These are phyloP conservation scores for Candida morakotiae DNA, from an alignment of 805 yeast species.

Conservation along the genomic window DNA sequence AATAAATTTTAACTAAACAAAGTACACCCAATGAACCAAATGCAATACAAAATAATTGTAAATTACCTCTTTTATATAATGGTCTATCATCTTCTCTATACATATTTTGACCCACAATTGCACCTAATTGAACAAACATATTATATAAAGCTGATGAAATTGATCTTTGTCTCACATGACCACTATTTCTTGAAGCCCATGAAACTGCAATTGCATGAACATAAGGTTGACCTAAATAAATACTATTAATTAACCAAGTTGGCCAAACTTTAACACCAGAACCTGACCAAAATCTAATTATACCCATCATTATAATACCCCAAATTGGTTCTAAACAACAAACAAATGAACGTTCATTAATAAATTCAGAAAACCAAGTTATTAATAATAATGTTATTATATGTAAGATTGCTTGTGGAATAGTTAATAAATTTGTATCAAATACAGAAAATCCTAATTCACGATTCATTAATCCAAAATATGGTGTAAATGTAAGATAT, in stretches of 20 bases:
- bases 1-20: conserved; percentile 32
- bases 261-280: conserved; percentile 11
- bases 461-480: conserved; percentile 11
- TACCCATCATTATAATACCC: conserved; percentile 6
- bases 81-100: conserved; percentile 59
- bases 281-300: conserved; percentile 11
- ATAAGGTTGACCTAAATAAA: conserved; percentile 26
- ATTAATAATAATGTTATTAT: conserved; percentile 29
- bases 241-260: conserved; percentile 14
- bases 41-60: conserved; percentile 32
- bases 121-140: conserved; percentile 58
- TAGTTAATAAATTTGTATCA: conserved; percentile 18
- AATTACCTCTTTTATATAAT: conserved; percentile 55
- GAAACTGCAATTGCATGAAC: conserved; percentile 19
- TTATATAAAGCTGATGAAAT: conserved; percentile 64
- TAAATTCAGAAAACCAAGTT: conserved; percentile 34
- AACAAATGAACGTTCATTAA: conserved; percentile 19
- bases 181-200: conserved; percentile 61
- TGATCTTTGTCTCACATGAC: conserved; percentile 57
- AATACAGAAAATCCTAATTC: conserved; percentile 21
- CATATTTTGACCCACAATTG: conserved; percentile 52
- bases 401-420: conserved; percentile 23
- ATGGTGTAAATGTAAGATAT: conserved; percentile 12
- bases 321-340: conserved; percentile 9
- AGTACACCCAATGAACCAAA: conserved; percentile 26